Percentiles rank a stretch among this genome's conserved stretches.
phyloP scores from a whole-genome alignment of 345 rosid species.

The Citrus inodora region DNA sequence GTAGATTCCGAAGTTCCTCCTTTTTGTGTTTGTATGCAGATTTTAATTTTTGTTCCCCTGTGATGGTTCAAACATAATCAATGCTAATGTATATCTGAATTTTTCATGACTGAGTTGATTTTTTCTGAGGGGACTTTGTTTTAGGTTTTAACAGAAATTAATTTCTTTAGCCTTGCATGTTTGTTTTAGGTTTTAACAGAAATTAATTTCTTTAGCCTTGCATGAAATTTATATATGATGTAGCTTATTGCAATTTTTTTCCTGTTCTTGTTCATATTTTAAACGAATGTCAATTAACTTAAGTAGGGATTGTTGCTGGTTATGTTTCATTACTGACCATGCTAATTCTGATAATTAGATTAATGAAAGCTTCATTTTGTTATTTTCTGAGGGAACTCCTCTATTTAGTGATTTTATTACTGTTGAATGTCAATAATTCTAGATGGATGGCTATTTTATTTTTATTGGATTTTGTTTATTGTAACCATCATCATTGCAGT shows the following conservation, averaged over 20 bases:
- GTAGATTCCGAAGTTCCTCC: slow-evolving; percentile 16
- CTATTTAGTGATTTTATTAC: not conserved
- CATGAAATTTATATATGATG: too few species aligned
- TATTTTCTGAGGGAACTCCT: not conserved
- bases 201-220: too few species aligned
- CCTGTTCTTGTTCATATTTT: not conserved
- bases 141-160: too few species aligned
- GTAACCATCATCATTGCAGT: not conserved
- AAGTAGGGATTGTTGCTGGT: not conserved
- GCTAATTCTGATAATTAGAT: slow-evolving; percentile 13
- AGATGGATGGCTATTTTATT: not conserved
- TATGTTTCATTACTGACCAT: slow-evolving; percentile 5
- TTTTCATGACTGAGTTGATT: too few species aligned
- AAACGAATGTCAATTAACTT: too few species aligned
- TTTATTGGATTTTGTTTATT: not conserved
- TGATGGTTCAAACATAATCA: not conserved
- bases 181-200: too few species aligned
- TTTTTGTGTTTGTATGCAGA: not conserved
- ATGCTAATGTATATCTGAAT: too few species aligned
- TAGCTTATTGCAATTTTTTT: too few species aligned
- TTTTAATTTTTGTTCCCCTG: not conserved
- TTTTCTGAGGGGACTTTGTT: not conserved
- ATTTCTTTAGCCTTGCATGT: not conserved
- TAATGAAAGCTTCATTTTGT: not conserved
- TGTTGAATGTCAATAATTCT: not conserved